Base-by-base conservation (phyloP, 139 green algal species). In the Closterium sp. region DNA sequence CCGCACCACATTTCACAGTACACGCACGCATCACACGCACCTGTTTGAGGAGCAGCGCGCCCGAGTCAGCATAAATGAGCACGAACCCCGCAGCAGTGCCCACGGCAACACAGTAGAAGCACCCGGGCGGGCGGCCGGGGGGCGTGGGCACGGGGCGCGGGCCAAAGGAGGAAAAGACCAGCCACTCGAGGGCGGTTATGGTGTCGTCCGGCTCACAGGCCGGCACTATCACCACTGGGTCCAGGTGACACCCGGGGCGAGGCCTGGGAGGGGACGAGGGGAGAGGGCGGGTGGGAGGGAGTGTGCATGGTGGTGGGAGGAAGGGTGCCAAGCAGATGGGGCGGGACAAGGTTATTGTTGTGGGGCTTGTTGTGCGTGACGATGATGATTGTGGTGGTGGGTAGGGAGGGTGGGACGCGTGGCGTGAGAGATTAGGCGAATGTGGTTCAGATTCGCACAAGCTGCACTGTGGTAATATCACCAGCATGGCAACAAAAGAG, bases 11-110 rank as follows among this genome's bases (percentile, higher is more conserved):
- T 8, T 66, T 10, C 38, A 66, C 3, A 8, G 0, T 10, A 66
- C 38, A 9, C 4, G 5, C 38, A 23, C 38, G n/a, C 38, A 66
- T 66, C 38, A 10, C 43, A 28, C 36, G 6, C 43, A 69, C 43
- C 43, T 69, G 43, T 16, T 69, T 69, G 0, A 69, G 9, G 23
- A 69, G 81, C 81, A 86, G 81, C 1, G 30, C 81, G 1, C 81
- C 81, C 0, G n/a, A 32, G 81, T 34, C n/a, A 7, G n/a, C 30
- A 33, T 34, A 86, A 23, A 86, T 2, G 81, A 86, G 4, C n/a
- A 86, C 21, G 81, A 86, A 86, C n/a, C 81, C 81, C 81, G n/a
- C n/a, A 5, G 81, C 81, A 86, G 81, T 86, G 30, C 81, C 81
- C 81, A 86, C 81, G 6, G 81, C 81, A 16, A 86, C 81, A 19